Base-by-base conservation (phyloP, 306 rosid species). In the Gastrolobium villosum region DNA sequence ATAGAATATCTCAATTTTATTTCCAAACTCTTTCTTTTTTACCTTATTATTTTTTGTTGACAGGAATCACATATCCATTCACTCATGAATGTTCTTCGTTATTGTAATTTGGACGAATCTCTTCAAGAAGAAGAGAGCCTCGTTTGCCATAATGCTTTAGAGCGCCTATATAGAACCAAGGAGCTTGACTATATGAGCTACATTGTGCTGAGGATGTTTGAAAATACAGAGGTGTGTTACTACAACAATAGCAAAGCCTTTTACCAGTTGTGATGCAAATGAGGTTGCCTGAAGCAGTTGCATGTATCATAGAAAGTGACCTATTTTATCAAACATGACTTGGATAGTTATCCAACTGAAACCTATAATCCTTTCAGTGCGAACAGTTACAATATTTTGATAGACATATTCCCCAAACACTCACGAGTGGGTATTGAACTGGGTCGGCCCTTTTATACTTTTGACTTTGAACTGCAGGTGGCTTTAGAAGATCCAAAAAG, bases 31-130 rank as follows among this genome's bases (percentile, higher is more conserved):
- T 59, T 11, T 48, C 45, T 32, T 54, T 37, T 52, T 34, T 30
- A 74, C 41, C 49, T 4, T 28, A 7, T 41, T 69, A 55, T 35
- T 59, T 73, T 73, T 32, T 76, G 5, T 53, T 78, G 85, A 54
- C 93, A 94, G 99, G 99, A 94, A 80, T 94, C 99, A 60, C 99
- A 94, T 80, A 94, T 94, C 55, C 99, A 94, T 82, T 94, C 99
- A 36, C 90, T 94, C 37, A 86, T 94, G 99, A 94, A 94, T 69
- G 97, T 94, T 73, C 97, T 94, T 46, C 99, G 99, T 9, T 94
- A 84, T 80, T 94, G 97, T 77, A 94, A 94, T 87, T 79, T 89
- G 89, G 99, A 94, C 57, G 99, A 94, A 77, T 92, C 99, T 69
- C 97, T 92, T 82, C 86, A 73, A 83, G 99, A 76, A 59, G 99